Percentiles rank a stretch among this genome's conserved stretches.
Evolutionary conservation across 768 basidiomycete species (phyloP).

Genomic region (Boletellus emodensis): DNA sequence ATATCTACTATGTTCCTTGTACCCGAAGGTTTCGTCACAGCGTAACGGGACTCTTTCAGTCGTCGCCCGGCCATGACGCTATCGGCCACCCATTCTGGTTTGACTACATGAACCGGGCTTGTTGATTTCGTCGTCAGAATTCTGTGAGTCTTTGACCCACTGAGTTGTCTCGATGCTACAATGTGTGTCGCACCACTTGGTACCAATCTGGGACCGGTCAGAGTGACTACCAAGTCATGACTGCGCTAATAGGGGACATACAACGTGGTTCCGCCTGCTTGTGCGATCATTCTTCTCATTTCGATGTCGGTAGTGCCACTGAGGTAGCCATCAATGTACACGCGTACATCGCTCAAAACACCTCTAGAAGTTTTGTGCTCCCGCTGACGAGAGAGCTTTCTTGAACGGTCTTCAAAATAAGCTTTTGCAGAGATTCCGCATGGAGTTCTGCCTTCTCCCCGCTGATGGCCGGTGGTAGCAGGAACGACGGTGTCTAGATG

Average conservation of each 20-base stretch:
- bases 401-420: slow-evolving; percentile 42
- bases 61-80: slow-evolving; percentile 59
- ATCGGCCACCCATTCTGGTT: slow-evolving; percentile 72
- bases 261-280: slow-evolving; percentile 65
- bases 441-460: slow-evolving; percentile 41
- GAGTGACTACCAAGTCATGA: slow-evolving; percentile 1
- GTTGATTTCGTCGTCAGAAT: slow-evolving; percentile 50
- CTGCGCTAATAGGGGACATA: slow-evolving; percentile 32
- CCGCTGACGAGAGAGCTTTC: slow-evolving; percentile 41
- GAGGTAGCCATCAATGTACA: slow-evolving; percentile 73
- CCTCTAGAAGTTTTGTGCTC: slow-evolving; percentile 15
- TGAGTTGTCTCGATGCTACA: slow-evolving; percentile 67
- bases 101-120: slow-evolving; percentile 57
- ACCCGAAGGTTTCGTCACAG: slow-evolving; percentile 40
- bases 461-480: slow-evolving; percentile 66
- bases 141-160: slow-evolving; percentile 67
- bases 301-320: slow-evolving; percentile 73
- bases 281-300: slow-evolving; percentile 63
- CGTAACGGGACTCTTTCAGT: slow-evolving; percentile 57
- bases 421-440: slow-evolving; percentile 26
- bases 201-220: slow-evolving; percentile 37
- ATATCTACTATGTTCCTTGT: slow-evolving; percentile 39
- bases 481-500: slow-evolving; percentile 57
- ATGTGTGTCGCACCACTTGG: slow-evolving; percentile 74
- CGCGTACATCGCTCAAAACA: slow-evolving; percentile 42